Conservation (phyloP, 371 early-diverging fungal genomes). For the Haplosporangium sp. region DNA sequence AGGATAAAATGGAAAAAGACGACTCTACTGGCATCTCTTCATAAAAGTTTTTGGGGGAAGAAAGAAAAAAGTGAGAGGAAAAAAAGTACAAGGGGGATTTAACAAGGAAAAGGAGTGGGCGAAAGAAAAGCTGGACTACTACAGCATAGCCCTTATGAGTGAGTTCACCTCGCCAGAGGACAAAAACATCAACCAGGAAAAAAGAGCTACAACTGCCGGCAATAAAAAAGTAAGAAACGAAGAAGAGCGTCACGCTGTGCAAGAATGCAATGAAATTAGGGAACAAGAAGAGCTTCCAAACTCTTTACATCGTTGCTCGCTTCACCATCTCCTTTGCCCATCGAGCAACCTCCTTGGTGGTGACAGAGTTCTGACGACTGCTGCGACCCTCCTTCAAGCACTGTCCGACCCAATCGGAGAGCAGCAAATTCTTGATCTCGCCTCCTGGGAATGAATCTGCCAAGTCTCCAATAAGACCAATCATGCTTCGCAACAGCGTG, state of each 20-base stretch:
- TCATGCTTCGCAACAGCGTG: conserved; percentile 73
- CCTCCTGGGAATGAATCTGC: conserved; percentile 81
- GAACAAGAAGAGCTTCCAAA: neutral
- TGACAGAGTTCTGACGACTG: conserved; percentile 65
- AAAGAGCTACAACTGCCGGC: neutral
- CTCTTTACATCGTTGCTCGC: conserved; percentile 54
- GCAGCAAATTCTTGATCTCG: conserved; percentile 71
- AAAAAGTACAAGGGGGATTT: conserved; percentile 22
- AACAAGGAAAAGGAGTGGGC: neutral
- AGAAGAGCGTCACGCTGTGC: neutral
- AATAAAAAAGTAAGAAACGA: neutral
- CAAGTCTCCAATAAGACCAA: conserved; percentile 88
- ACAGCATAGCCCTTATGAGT: no score
- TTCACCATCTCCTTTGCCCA: conserved; percentile 79
- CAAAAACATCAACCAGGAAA: neutral
- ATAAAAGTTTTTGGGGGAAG: conserved; percentile 15
- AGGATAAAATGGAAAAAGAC: conserved; percentile 43
- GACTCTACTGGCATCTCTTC: conserved; percentile 38
- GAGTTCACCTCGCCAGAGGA: neutral
- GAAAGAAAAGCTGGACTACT: neutral
- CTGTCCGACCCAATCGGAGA: conserved; percentile 70
- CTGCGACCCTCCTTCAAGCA: conserved; percentile 82
- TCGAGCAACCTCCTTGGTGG: conserved; percentile 82
- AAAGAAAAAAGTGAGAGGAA: neutral
- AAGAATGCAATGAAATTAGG: no score